Percentiles rank a stretch among this genome's conserved stretches.
These are phyloP conservation scores for Magnusiomyces suaveolens DNA, from an alignment of 1,139 yeast genomes.

Conservation along the genomic window DNA sequence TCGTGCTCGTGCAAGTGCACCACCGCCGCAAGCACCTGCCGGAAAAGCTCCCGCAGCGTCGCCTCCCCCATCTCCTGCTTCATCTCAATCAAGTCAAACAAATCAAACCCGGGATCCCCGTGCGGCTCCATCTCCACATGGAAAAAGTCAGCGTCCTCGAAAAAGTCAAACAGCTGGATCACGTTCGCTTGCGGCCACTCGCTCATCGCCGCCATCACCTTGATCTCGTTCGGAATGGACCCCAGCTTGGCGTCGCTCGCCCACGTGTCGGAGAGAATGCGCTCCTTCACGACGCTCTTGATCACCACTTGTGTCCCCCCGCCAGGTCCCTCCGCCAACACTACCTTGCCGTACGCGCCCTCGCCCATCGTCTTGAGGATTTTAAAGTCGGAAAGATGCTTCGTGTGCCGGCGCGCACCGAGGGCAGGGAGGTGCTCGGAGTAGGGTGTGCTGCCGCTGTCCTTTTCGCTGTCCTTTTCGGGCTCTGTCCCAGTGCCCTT, in stretches of 20 bases:
- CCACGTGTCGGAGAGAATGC: constrained; percentile 95
- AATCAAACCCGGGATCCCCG: constrained; percentile 80
- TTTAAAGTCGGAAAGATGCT: constrained; percentile 59
- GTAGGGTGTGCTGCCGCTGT: constrained; percentile 13
- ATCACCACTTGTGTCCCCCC: constrained; percentile 60
- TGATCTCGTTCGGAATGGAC: constrained; percentile 90
- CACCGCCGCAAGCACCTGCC: constrained; percentile 72
- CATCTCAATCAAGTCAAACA: constrained; percentile 83
- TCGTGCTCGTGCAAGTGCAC: constrained; percentile 76
- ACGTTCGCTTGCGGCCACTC: constrained; percentile 78
- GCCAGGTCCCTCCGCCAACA: constrained; percentile 58
- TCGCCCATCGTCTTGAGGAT: constrained; percentile 78
- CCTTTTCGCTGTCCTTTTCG: constrained; percentile 11
- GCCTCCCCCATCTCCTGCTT: constrained; percentile 66
- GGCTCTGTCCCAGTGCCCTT: too few species aligned
- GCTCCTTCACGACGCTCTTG: constrained; percentile 82
- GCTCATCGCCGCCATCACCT: constrained; percentile 66
- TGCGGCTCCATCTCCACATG: constrained; percentile 87
- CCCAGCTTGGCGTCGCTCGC: constrained; percentile 84
- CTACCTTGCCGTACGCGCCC: constrained; percentile 94
- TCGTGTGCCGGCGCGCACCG: constrained; percentile 36
- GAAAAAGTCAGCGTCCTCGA: constrained; percentile 81
- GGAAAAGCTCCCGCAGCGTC: constrained; percentile 68
- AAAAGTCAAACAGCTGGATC: constrained; percentile 74
- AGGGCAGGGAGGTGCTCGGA: constrained; percentile 24